Percentiles rank a stretch among this genome's conserved stretches.
Conservation (phyloP, 768 basidiomycete genomes). For the Rhodosporidiobolus odoratus region DNA sequence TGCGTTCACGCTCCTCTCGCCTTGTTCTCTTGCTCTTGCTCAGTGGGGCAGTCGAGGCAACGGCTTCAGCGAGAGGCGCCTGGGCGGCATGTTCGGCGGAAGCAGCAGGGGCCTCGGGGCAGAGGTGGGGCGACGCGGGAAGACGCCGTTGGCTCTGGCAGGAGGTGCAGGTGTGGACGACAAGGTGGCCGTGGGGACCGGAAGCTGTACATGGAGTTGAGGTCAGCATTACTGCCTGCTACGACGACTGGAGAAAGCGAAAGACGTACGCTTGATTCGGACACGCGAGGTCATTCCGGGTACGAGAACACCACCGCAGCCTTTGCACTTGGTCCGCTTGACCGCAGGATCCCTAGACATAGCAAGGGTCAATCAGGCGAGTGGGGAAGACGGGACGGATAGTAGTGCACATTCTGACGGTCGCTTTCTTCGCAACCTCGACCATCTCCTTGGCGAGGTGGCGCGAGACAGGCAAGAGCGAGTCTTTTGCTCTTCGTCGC, state of each 20-base stretch:
- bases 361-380: neutral
- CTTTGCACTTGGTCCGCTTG: constrained; percentile 73
- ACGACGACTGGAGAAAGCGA: neutral
- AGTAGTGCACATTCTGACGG: constrained; percentile 63
- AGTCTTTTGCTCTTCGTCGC: neutral
- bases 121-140: constrained; percentile 29
- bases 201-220: constrained; percentile 9
- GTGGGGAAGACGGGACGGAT: neutral
- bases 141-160: constrained; percentile 21
- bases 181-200: constrained; percentile 22
- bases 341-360: constrained; percentile 65
- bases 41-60: accelerated
- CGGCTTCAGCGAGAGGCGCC: too few relatives aligned
- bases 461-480: constrained; percentile 51
- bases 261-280: constrained; percentile 58
- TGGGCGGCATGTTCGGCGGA: neutral
- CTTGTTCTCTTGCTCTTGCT: neutral
- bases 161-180: constrained; percentile 25
- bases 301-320: constrained; percentile 60
- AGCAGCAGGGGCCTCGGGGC: neutral
- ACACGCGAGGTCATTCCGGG: constrained; percentile 64
- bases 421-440: constrained; percentile 66
- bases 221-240: too few relatives aligned
- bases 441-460: constrained; percentile 64
- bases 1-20: constrained; percentile 7